phyloP scores from a whole-genome alignment of 768 basidiomycete species.

The Pulveroboletus sp. region DNA sequence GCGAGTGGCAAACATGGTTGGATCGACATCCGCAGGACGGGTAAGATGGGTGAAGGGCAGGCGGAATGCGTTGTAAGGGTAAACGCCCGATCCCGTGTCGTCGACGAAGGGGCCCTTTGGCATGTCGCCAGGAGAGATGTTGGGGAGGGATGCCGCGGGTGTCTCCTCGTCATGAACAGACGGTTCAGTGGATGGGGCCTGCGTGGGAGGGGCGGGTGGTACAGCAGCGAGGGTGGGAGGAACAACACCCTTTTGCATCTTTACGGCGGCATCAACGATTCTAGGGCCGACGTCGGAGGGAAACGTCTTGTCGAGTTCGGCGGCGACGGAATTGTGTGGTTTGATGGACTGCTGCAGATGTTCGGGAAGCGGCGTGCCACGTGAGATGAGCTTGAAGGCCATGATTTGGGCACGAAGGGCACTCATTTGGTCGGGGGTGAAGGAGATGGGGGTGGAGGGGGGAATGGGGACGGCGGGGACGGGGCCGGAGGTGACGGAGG shows the following conservation, averaged over 20 bases:
- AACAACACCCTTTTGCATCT: constrained; percentile 57
- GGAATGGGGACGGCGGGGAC: constrained; percentile 48
- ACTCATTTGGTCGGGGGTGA: constrained; percentile 71
- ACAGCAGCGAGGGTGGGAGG: constrained; percentile 21
- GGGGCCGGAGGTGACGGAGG: constrained; percentile 49
- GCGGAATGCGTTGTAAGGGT: constrained; percentile 88
- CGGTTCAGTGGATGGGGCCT: constrained; percentile 27
- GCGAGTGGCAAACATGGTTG: constrained; percentile 63
- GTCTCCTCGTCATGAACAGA: constrained; percentile 55
- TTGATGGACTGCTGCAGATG: constrained; percentile 68
- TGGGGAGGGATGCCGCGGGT: constrained; percentile 29
- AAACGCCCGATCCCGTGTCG: constrained; percentile 75
- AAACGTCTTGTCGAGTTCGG: constrained; percentile 64
- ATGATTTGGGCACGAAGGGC: constrained; percentile 80
- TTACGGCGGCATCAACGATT: constrained; percentile 73
- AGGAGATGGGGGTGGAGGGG: constrained; percentile 75
- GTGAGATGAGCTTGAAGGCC: constrained; percentile 71
- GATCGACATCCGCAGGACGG: constrained; percentile 58
- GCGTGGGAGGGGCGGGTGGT: constrained; percentile 23
- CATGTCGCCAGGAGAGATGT: constrained; percentile 54
- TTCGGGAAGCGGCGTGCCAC: constrained; percentile 67
- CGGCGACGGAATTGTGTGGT: constrained; percentile 56
- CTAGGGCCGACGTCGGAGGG: constrained; percentile 57
- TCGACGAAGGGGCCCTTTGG: constrained; percentile 77
- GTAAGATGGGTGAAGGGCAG: constrained; percentile 83